Evolutionary conservation across 495 filamentous ascomycete species (phyloP).

Genomic region (Aspergillus diversus): DNA sequence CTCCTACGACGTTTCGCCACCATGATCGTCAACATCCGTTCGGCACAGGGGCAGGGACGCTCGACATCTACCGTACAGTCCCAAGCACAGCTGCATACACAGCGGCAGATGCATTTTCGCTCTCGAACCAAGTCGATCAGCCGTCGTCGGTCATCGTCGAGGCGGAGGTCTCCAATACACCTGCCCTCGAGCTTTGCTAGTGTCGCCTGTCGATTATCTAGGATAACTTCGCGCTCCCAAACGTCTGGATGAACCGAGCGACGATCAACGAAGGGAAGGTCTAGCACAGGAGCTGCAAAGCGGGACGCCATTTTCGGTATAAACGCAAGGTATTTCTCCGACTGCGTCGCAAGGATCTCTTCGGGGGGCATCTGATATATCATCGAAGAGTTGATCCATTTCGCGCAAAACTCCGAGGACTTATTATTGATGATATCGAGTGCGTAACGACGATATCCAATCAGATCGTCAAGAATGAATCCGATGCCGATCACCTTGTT

Average conservation of each 20-base stretch:
- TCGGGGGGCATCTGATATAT: slow-evolving; percentile 32
- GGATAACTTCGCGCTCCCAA: slow-evolving; percentile 33
- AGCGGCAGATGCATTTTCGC: slow-evolving; percentile 41
- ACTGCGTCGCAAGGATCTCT: slow-evolving; percentile 33
- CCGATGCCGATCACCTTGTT: slow-evolving; percentile 10
- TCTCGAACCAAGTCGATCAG: slow-evolving; percentile 33
- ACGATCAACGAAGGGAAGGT: slow-evolving; percentile 35
- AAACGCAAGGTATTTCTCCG: slow-evolving; percentile 41
- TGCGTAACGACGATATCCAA: slow-evolving; percentile 39
- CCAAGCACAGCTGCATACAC: slow-evolving; percentile 36
- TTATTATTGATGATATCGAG: slow-evolving; percentile 25
- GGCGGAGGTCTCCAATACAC: slow-evolving; percentile 39
- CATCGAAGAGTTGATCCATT: slow-evolving; percentile 35
- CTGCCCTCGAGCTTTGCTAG: slow-evolving; percentile 38
- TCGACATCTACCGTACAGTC: slow-evolving; percentile 37
- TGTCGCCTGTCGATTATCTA: slow-evolving; percentile 35
- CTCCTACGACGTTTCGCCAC: slow-evolving; percentile 24
- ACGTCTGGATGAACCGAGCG: slow-evolving; percentile 14
- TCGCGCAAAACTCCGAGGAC: slow-evolving; percentile 28
- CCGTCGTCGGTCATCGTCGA: slow-evolving; percentile 24
- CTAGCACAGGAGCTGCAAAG: slow-evolving; percentile 20
- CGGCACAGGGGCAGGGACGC: slow-evolving; percentile 40
- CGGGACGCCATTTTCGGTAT: slow-evolving; percentile 22
- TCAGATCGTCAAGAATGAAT: slow-evolving; percentile 28
- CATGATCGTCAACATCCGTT: slow-evolving; percentile 40